Base-by-base conservation (phyloP, 805 yeast species). In the Brettanomyces bruxellensis region DNA sequence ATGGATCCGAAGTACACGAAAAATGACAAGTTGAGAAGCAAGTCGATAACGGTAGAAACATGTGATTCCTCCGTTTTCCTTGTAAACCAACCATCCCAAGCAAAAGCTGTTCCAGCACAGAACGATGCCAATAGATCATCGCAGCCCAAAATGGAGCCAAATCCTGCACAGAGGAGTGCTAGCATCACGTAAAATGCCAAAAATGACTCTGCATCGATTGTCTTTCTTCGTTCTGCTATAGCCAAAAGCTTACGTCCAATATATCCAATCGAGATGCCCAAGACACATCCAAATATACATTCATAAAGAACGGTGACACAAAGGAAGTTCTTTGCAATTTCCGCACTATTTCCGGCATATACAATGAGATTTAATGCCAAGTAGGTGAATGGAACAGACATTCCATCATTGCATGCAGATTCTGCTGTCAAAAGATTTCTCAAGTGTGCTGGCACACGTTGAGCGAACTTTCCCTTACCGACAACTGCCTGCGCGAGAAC, bases 391-490 rank as follows among this genome's bases (percentile, higher is more conserved):
- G 90, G 90, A 48, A 78, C 77, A 1, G 82, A 81, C 70, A 78
- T 72, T 39, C 89, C 89, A 57, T 83, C 90, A 56, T 83, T 83
- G 53, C 87, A 81, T 3, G 85, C 89, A 1, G 86, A 78, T 56
- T 83, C 90, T 1, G 87, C 86, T 32, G 81, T 70, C 41, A 83
- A 65, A 45, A 83, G 65, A 51, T 80, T 73, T 52, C 86, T 66
- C 47, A 83, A 68, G 51, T 76, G 79, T 11, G 80, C 80, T 3
- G 83, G 79, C 34, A 83, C 85, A 50, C 80, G 65, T 55, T 75
- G 76, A 7, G 87, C 86, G 58, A 83, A 83, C 52, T 76, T 76
- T 45, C 88, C 88, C 51, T 79, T 79, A 67, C 83, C 82, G 30
- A 83, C 86, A 38, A 82, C 81, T 1, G 86, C 85, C 38, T 83